A percentile compares a stretch with the other conserved stretches of the same genome.
Evolutionary conservation across 805 yeast genomes (phyloP).

Genomic region (Zygosaccharomyces pseudorouxii): DNA sequence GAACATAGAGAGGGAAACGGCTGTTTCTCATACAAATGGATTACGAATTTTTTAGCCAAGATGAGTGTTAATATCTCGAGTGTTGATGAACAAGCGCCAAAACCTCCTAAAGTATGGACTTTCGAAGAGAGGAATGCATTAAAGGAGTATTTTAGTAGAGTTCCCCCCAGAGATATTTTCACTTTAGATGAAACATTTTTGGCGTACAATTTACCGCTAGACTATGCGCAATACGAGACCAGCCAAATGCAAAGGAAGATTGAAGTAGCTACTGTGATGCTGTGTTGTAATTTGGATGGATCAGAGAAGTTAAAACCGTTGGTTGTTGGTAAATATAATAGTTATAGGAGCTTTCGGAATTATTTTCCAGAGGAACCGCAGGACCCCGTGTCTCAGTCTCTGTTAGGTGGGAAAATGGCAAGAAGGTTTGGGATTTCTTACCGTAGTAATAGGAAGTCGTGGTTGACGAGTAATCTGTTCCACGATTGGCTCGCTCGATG

Average conservation of each 20-base stretch:
- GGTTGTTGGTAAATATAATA: slow-evolving; percentile 55
- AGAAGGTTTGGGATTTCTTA: slow-evolving; percentile 49
- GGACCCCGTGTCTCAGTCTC: slow-evolving; percentile 26
- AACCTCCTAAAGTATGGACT: slow-evolving; percentile 54
- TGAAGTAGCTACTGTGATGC: slow-evolving; percentile 51
- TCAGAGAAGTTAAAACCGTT: slow-evolving; percentile 57
- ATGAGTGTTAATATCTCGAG: slow-evolving; percentile 50
- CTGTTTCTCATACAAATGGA: slow-evolving; percentile 60
- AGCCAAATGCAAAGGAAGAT: slow-evolving; percentile 35
- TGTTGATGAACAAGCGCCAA: slow-evolving; percentile 41
- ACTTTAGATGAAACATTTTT: slow-evolving; percentile 58
- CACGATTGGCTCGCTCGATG: slow-evolving; percentile 57
- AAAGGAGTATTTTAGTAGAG: slow-evolving; percentile 42
- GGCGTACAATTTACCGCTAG: slow-evolving; percentile 56
- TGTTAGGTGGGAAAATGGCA: slow-evolving; percentile 42
- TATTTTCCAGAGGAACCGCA: slow-evolving; percentile 33
- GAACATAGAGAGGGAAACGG: slow-evolving; percentile 58
- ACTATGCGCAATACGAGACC: slow-evolving; percentile 46
- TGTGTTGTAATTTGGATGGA: slow-evolving; percentile 60
- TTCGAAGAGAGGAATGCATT: slow-evolving; percentile 52
- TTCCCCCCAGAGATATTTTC: slow-evolving; percentile 50
- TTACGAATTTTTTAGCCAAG: slow-evolving; percentile 41
- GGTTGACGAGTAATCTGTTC: slow-evolving; percentile 59
- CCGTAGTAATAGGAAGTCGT: slow-evolving; percentile 55
- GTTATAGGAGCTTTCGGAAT: slow-evolving; percentile 39